Evolutionary conservation across 208 protist species (phyloP).

Genomic region (Vickermania spadyakhi): DNA sequence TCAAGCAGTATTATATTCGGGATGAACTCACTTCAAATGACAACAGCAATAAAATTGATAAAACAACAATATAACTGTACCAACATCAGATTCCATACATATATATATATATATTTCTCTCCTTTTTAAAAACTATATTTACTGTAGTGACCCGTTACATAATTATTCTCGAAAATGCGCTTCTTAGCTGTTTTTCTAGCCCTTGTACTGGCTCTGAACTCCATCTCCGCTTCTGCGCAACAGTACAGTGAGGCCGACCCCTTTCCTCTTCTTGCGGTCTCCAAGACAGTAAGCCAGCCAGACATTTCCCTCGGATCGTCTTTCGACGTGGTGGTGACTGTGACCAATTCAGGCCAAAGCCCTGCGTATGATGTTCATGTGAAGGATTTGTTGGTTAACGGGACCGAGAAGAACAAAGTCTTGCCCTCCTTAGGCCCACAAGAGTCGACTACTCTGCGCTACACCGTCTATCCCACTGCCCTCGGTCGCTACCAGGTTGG

Average conservation of each 20-base stretch:
- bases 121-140: no score
- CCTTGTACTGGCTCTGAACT: not conserved
- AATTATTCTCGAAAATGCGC: no score
- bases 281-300: conserved; percentile 58
- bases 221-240: not conserved
- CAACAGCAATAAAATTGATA: no score
- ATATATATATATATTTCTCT: no score
- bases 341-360: conserved; percentile 72
- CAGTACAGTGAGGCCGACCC: conserved; percentile 8
- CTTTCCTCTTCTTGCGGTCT: conserved; percentile 67
- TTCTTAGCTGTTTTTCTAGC: no score
- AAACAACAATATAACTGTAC: no score
- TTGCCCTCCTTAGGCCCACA: conserved; percentile 49
- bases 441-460: conserved; percentile 51
- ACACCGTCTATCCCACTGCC: conserved; percentile 51
- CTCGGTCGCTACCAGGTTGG: conserved; percentile 66
- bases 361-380: conserved; percentile 65
- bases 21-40: not conserved
- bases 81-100: no score
- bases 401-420: conserved; percentile 25
- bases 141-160: no score
- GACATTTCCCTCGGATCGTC: conserved; percentile 63
- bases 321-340: conserved; percentile 65
- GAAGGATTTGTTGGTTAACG: conserved; percentile 50
- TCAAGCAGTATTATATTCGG: not conserved